Base-by-base conservation (phyloP, 1,139 yeast species). In the Debaryomyces udenii region DNA sequence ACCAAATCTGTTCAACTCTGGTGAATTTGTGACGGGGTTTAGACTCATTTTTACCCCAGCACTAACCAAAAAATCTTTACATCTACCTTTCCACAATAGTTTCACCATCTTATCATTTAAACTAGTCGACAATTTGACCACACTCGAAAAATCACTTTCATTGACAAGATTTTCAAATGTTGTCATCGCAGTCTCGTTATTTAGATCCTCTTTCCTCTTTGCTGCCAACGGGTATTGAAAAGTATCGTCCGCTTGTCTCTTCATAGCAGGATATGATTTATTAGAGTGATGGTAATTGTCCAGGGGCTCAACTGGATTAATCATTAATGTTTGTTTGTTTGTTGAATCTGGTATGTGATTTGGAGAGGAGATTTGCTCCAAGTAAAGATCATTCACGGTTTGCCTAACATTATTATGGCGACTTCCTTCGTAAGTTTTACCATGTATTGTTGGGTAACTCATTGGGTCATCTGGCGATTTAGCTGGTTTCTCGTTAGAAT, bases 81-180 rank as follows among this genome's bases (percentile, higher is more conserved):
- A 79, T 48, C 87, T 76, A 0, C 98, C 97, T 56, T 88, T 96
- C 97, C 98, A 93, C 28, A 88, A 64, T 4, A 90, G 41, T 44
- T 80, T 81, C 6, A 87, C 54, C 44, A 79, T 73, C 48, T 73
- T 76, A 43, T 83, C 86, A 37, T 79, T 80, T 17, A 88, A 53
- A 38, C 91, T 83, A 0, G 96, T 80, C 40, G 93, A 79, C 2
- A 85, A 65, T 59, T 89, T 91, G 50, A 90, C 62, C 9, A 89
- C 95, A 45, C 88, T 83, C 0, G 84, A 72, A 51, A 83, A 83
- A 38, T 78, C 74, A 35, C 83, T 74, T 38, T 71, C 74, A 36
- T 73, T 71, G 15, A 80, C 79, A 15, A 75, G 59, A 41, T 68
- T 69, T 42, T 78, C 79, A 50, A 82, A 82, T 9, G 79, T 78